Evolutionary conservation across 2,329 filamentous ascomycete genomes (phyloP), one percentile per base, ranked within the genome.

Genomic region (Paraconiothyrium brasiliense): DNA sequence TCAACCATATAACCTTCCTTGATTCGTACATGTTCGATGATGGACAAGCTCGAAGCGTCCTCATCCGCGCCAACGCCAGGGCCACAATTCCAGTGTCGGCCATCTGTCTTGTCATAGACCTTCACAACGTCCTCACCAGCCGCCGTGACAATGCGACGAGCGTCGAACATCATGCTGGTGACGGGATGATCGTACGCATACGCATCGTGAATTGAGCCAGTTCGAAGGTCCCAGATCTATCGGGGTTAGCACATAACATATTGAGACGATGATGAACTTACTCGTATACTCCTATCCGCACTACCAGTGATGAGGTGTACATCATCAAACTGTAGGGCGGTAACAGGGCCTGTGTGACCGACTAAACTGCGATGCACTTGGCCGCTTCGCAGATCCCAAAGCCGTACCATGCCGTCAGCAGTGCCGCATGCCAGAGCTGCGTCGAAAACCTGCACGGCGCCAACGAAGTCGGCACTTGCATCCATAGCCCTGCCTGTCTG

Each of bases 211-310:
- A 99, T 97, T 37, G 93, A 94, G 49, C 95, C 95, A 13, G 93
- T 98, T 58, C 95, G 92, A 59, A 99, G 90, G 80, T 99, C 95
- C 95, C 95, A 99, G 76, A 99, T 98, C 94, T 98, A 74, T 54
- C 34, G n/a, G 6, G 6, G 30, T 67, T 61, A 66, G 71, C 80
- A 68, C 61, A 20, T 39, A 11, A 13, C 30, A 16, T 37, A 55
- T 32, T 34, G 41, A 3, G 16, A 50, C 13, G 46, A 44, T 39
- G 8, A 9, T 37, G 3, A 48, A 85, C 93, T 86, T 85, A 98
- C 94, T 81, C 95, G 86, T 76, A 99, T 92, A 77, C 94, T 98
- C 74, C 95, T 87, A 80, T 99, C 95, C 72, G 92, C 80, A 80
- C 93, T 97, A 59, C 93, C 94, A 22, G 95, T 99, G 52, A 99